A percentile compares a stretch with the other conserved stretches of the same genome.
phyloP scores from a whole-genome alignment of 2,329 filamentous ascomycete species.

The Alternaria postmessia region DNA sequence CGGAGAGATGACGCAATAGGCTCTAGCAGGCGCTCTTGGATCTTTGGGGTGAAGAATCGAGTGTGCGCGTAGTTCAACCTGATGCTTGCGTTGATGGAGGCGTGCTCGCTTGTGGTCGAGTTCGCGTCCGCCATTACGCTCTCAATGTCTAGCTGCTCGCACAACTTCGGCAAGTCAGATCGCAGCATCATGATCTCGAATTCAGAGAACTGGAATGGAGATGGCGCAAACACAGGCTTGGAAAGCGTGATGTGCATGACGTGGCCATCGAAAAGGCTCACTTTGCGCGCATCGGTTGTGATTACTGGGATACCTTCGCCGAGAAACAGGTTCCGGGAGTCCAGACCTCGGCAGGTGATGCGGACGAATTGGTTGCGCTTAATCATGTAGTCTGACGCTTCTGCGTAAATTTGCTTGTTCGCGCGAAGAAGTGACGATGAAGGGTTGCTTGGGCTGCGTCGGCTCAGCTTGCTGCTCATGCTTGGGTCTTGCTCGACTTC shows the following conservation, averaged over 20 bases:
- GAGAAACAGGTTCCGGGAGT: conserved; percentile 30
- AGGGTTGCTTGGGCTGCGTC: conserved; percentile 27
- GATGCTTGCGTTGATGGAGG: conserved; percentile 27
- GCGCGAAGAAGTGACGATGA: conserved; percentile 32
- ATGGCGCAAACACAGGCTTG: conserved; percentile 25
- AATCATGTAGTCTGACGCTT: conserved; percentile 40
- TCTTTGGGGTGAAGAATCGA: conserved; percentile 25
- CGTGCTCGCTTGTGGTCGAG: conserved; percentile 29
- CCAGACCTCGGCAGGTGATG: conserved; percentile 34
- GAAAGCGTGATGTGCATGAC: conserved; percentile 40
- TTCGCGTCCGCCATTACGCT: conserved; percentile 36
- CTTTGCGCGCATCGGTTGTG: conserved; percentile 24
- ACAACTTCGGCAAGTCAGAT: conserved; percentile 33
- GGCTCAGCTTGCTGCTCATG: conserved; percentile 26
- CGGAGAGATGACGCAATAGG: conserved; percentile 31
- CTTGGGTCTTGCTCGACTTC: conserved; percentile 26
- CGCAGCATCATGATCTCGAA: conserved; percentile 36
- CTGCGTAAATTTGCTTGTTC: conserved; percentile 39
- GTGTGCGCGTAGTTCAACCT: conserved; percentile 26
- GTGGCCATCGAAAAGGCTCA: conserved; percentile 31
- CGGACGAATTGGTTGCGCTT: conserved; percentile 40
- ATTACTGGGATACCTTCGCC: conserved; percentile 32
- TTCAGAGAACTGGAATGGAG: conserved; percentile 28
- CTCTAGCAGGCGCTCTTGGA: conserved; percentile 30
- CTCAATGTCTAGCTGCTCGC: conserved; percentile 35